Evolutionary conservation across 345 rosid species (phyloP), one percentile per base, ranked within the genome.

Genomic region (Acer campestre): DNA sequence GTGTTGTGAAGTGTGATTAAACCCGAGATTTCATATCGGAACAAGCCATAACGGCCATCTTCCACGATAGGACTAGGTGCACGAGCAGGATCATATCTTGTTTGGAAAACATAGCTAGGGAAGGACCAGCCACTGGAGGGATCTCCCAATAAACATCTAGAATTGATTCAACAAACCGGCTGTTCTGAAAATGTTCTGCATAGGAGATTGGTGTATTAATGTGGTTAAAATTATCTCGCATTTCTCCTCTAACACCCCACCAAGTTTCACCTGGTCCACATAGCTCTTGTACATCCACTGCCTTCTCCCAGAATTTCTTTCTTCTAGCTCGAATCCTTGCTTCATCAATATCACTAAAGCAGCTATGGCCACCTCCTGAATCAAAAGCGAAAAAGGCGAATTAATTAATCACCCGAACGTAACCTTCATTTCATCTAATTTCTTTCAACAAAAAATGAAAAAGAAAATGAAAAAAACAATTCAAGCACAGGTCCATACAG

Each of bases 211-310:
- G 80, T 29, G 85, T 80, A 68, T 91, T 94, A 44, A 85, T 91
- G 82, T 96, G 98, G 83, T 91, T 96, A 72, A 96, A 96, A 64
- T 96, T 81, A 79, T 96, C 99, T 10, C 92, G 89, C 94, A 93
- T 93, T 77, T 88, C 89, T 67, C 99, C 98, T 83, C 86, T 82
- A 48, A 97, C 98, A 25, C 99, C 99, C 99, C 99, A 97, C 99
- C 99, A 97, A 13, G 91, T 87, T 81, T 97, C 97, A 2, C 86
- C 82, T 0, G 86, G 83, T 56, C 97, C 98, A 31, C 99, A 97
- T 25, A 97, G 86, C 74, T 94, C 99, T 65, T 90, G 90, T 74
- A 76, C 53, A 62, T 89, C 94, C 66, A 94, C 94, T 62, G 99
- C 97, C 85, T 96, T 94, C 78, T 92, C 98, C 99, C 98, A 96